phyloP scores from a whole-genome alignment of 2,329 filamentous ascomycete species.

The Mariannaea elegans region DNA sequence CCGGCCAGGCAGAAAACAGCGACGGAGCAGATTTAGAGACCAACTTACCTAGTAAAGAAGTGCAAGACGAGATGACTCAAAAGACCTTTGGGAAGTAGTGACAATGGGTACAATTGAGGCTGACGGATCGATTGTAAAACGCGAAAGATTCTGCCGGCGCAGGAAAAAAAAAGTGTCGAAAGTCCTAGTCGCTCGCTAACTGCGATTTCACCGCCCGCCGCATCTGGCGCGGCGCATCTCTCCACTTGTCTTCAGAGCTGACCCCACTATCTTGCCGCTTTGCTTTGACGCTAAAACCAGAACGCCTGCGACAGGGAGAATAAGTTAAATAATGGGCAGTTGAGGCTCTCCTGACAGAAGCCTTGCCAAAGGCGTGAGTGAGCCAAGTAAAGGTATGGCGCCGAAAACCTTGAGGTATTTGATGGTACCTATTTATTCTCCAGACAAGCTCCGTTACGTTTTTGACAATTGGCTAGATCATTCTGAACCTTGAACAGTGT shows the following conservation, averaged over 20 bases:
- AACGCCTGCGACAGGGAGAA: not conserved
- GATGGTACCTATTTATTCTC: too few species aligned
- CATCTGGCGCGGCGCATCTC: conserved; percentile 28
- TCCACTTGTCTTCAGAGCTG: not conserved
- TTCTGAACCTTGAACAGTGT: too few species aligned
- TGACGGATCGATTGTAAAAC: conserved; percentile 21
- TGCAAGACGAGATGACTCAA: not conserved
- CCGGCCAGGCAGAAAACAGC: conserved; percentile 24
- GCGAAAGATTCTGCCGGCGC: conserved; percentile 40
- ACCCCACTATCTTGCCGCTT: conserved; percentile 15
- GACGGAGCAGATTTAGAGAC: conserved; percentile 10
- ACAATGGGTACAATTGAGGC: conserved; percentile 21
- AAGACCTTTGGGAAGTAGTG: not conserved
- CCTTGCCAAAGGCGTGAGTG: not conserved
- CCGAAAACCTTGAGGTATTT: too few species aligned
- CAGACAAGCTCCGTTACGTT: too few species aligned
- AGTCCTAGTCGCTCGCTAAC: conserved; percentile 30
- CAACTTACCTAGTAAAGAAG: conserved; percentile 19
- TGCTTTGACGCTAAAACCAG: conserved; percentile 9
- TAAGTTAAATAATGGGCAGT: too few species aligned
- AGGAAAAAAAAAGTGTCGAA: conserved; percentile 36
- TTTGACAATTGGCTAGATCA: too few species aligned
- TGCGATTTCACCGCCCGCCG: conserved; percentile 44
- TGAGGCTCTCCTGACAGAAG: too few species aligned
- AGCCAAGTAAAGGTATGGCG: too few species aligned